A percentile compares a stretch with the other conserved stretches of the same genome.
Evolutionary conservation across 306 rosid species (phyloP).

Genomic region (Vigna mungo): DNA sequence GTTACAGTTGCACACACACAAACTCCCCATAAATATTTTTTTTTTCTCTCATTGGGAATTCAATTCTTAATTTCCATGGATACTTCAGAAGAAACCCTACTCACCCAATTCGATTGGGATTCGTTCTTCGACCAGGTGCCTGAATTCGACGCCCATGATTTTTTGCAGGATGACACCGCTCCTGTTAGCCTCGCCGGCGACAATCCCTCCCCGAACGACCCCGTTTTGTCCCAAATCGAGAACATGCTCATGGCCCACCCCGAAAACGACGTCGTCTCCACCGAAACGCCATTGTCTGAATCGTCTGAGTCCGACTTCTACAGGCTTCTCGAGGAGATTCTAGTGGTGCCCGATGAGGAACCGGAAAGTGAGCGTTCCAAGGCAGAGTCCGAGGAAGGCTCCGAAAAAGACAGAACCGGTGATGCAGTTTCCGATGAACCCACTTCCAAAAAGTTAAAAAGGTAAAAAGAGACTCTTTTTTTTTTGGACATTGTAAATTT

Average conservation of each 20-base stretch:
- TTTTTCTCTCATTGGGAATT: background rate
- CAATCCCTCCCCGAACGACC: slow-evolving; percentile 26
- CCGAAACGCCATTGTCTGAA: slow-evolving; percentile 32
- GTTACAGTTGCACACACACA: background rate
- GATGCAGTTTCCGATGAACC: slow-evolving; percentile 49
- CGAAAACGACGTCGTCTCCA: background rate
- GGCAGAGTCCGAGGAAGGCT: slow-evolving; percentile 38
- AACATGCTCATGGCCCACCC: slow-evolving; percentile 62
- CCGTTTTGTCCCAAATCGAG: slow-evolving; percentile 56
- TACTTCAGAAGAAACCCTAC: slow-evolving; percentile 25
- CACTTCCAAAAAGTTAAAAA: slow-evolving; percentile 60
- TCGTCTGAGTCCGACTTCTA: slow-evolving; percentile 35
- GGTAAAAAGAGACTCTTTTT: slow-evolving; percentile 49
- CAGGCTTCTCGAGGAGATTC: slow-evolving; percentile 56
- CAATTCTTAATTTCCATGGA: slow-evolving; percentile 36
- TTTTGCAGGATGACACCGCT: slow-evolving; percentile 36
- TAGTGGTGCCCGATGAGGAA: slow-evolving; percentile 44
- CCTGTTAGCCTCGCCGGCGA: background rate
- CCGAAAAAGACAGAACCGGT: slow-evolving; percentile 43
- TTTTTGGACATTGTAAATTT: too few species aligned
- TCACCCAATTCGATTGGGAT: slow-evolving; percentile 52
- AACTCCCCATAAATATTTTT: background rate
- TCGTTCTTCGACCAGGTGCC: slow-evolving; percentile 42
- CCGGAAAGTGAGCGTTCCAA: background rate
- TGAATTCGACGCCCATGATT: slow-evolving; percentile 6